Base-by-base conservation (phyloP, 208 protist genomes). In the Zelonia costaricensis region DNA sequence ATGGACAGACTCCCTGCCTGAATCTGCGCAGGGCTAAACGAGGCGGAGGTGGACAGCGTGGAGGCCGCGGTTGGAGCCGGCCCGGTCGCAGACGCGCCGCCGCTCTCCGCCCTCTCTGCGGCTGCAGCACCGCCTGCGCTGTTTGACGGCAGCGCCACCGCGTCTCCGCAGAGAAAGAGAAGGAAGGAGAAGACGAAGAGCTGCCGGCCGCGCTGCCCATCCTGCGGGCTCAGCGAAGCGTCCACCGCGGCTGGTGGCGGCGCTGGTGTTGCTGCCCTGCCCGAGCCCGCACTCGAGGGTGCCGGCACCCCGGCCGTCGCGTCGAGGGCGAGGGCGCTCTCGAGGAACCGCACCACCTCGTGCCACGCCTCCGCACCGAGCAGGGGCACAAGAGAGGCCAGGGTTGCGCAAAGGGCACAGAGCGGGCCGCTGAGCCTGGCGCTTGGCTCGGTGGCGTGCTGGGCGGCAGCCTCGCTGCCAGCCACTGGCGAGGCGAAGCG, bases 311-410 rank as follows among this genome's bases (percentile, higher is more conserved):
- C 30, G 1, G 28, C 20, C 39, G 27, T 49, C 15, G 22, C 35
- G 28, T 8, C 31, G 59, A 25, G 27, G 5, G 43, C n/a, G 5
- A 78, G 44, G 3, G 69, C 62, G 0, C 48, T 27, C 42, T 60
- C 45, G 22, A 83, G 35, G 36, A 61, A 80, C 4, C 35, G 38
- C 13, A 55, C 52, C 13, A 81, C 57, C 15, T 45, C 45, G 0
- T 60, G 36, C 85, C 85, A 88, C 47, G 68, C 48, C 30, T 18
- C 13, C 12, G 63, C 62, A 16, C 61, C 55, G 20, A 91, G 72
- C 16, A 77, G 27, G 9, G 80, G 67, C 46, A 78, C 69, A 8
- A 88, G 43, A 12, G 57, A 64, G 5, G 85, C 70, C 4, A 91
- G 67, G 6, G 77, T 56, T 1, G 69, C 74, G 27, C 63, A 74